Percentiles rank a stretch among this genome's conserved stretches.
Conservation (phyloP, 2,329 filamentous ascomycete species). For the Parascedosporium putredinis region DNA sequence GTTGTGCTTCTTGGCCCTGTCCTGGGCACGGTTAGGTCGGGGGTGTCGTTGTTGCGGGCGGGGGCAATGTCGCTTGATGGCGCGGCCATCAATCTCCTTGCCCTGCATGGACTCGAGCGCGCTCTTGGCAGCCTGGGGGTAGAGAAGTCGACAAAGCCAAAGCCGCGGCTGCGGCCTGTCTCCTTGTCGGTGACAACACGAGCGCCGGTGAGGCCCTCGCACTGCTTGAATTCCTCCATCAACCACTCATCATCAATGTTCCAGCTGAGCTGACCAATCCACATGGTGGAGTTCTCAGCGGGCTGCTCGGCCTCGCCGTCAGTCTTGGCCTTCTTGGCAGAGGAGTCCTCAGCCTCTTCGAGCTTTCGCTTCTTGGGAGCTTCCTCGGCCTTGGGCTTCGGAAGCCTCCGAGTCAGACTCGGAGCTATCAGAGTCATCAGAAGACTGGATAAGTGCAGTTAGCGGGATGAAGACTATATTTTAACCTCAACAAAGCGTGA, state of each 20-base stretch:
- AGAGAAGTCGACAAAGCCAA: conserved; percentile 85
- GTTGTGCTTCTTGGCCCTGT: conserved; percentile 61
- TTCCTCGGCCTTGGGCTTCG: conserved; percentile 24
- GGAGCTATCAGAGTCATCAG: conserved; percentile 20
- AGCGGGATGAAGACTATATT: not conserved
- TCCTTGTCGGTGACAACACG: conserved; percentile 78
- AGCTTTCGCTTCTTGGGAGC: conserved; percentile 38
- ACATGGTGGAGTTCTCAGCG: conserved; percentile 54
- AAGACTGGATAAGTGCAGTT: conserved; percentile 18
- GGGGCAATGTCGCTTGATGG: conserved; percentile 67
- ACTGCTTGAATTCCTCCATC: conserved; percentile 69
- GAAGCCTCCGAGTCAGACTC: conserved; percentile 22
- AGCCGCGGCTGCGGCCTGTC: conserved; percentile 76
- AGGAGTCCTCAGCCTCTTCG: conserved; percentile 34
- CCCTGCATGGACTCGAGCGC: conserved; percentile 68
- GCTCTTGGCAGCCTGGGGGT: conserved; percentile 56
- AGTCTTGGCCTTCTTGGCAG: conserved; percentile 58
- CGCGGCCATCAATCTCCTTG: conserved; percentile 61
- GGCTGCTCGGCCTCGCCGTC: conserved; percentile 34
- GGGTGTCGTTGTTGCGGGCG: conserved; percentile 34
- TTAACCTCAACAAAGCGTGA: not conserved
- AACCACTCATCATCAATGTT: conserved; percentile 78
- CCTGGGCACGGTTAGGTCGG: conserved; percentile 41
- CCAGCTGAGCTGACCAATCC: conserved; percentile 87
- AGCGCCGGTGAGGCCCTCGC: conserved; percentile 59